Conservation (phyloP, 2,329 filamentous ascomycete genomes). For the Cladobotryum protrusum region DNA sequence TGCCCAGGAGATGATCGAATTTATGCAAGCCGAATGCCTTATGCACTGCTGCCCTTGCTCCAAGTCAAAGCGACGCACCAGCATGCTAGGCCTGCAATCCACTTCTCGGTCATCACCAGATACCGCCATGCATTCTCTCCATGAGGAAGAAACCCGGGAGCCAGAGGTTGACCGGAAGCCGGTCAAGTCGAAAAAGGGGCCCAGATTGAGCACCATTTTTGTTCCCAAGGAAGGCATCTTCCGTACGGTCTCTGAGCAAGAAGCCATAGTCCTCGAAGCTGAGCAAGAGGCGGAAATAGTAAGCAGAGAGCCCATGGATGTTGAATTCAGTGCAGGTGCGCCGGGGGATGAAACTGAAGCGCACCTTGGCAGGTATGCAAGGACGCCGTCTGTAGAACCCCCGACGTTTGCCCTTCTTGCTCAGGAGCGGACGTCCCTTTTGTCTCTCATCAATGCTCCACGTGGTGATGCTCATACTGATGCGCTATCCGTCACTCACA, state of each 20-base stretch:
- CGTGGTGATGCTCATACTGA: conserved; percentile 31
- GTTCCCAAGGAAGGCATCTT: conserved; percentile 59
- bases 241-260: conserved; percentile 51
- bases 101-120: conserved; percentile 2
- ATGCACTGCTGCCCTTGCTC: conserved; percentile 60
- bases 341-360: conserved; percentile 15
- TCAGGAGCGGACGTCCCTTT: conserved; percentile 51
- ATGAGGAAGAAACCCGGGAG: conserved; percentile 18
- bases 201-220: conserved; percentile 49
- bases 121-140: conserved; percentile 4
- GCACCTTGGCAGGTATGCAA: conserved; percentile 40
- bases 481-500: conserved; percentile 35
- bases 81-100: conserved; percentile 15
- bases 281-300: conserved; percentile 20
- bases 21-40: conserved; percentile 68
- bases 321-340: conserved; percentile 11
- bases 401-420: conserved; percentile 50
- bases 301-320: conserved; percentile 13
- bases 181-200: conserved; percentile 27
- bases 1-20: conserved; percentile 67
- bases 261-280: conserved; percentile 39
- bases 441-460: conserved; percentile 55
- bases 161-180: conserved; percentile 17
- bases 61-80: conserved; percentile 24
- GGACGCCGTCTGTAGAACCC: conserved; percentile 57